Evolutionary conservation across 306 rosid genomes (phyloP).

Genomic region (Delonix regia): DNA sequence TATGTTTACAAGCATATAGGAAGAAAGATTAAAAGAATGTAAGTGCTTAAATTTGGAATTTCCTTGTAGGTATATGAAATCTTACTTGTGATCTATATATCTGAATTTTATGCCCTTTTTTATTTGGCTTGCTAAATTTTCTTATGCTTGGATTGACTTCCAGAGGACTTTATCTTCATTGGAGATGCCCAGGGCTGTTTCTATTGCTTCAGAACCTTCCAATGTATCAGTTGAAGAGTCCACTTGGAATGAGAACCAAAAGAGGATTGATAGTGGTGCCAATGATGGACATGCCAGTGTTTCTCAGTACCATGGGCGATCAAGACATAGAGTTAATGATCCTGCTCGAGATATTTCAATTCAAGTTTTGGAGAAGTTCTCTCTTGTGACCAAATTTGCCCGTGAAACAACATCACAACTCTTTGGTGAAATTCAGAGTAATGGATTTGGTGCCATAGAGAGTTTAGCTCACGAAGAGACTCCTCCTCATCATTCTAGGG

Average conservation of each 20-base stretch:
- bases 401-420: slow-evolving; percentile 98
- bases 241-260: slow-evolving; percentile 54
- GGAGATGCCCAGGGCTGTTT: slow-evolving; percentile 87
- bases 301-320: slow-evolving; percentile 64
- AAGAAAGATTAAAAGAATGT: slow-evolving; percentile 24
- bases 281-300: slow-evolving; percentile 48
- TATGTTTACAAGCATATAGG: neutral
- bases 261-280: slow-evolving; percentile 48
- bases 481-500: slow-evolving; percentile 51
- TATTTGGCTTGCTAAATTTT: slow-evolving; percentile 32
- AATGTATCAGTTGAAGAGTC: slow-evolving; percentile 53
- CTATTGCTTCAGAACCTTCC: slow-evolving; percentile 66
- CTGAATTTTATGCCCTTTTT: neutral
- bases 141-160: slow-evolving; percentile 43
- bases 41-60: slow-evolving; percentile 21
- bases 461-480: slow-evolving; percentile 54
- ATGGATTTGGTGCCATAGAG: slow-evolving; percentile 65
- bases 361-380: slow-evolving; percentile 92
- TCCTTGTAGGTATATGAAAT: slow-evolving; percentile 11
- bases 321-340: slow-evolving; percentile 69
- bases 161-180: slow-evolving; percentile 94
- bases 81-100: neutral
- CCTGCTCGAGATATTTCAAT: slow-evolving; percentile 94
- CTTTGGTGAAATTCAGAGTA: slow-evolving; percentile 72
- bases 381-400: slow-evolving; percentile 97